phyloP scores from a whole-genome alignment of 2,329 filamentous ascomycete species.

The Exophiala sp. region DNA sequence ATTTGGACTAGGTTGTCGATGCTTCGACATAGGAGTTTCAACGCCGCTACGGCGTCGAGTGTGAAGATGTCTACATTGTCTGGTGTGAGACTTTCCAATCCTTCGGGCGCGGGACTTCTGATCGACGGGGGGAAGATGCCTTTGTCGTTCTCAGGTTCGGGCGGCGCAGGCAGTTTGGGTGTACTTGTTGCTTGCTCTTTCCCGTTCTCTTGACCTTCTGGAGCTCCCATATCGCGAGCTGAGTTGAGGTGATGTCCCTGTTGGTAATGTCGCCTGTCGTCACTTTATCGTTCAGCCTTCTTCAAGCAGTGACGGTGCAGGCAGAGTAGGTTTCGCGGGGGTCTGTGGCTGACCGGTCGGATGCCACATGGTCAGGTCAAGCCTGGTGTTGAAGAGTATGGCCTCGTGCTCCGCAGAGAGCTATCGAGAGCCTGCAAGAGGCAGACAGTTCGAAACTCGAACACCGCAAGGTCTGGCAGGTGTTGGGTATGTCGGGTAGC shows the following conservation, averaged over 20 bases:
- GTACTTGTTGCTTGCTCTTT: constrained; percentile 14
- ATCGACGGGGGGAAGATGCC: constrained; percentile 27
- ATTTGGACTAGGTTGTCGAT: constrained; percentile 49
- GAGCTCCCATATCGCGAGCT: constrained; percentile 18
- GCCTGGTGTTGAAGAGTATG: no score
- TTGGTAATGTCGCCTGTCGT: not conserved
- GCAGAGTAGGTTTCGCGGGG: constrained; percentile 4
- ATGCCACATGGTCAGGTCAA: constrained; percentile 23
- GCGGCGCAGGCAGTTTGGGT: constrained; percentile 22
- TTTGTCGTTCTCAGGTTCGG: constrained; percentile 28
- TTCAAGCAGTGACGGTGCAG: constrained; percentile 13
- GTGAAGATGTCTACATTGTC: constrained; percentile 61
- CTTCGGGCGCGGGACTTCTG: constrained; percentile 34
- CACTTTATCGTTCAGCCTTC: constrained; percentile 1
- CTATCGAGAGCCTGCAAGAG: not conserved
- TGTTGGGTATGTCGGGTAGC: no score
- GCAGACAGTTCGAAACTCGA: not conserved
- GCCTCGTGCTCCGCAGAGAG: constrained; percentile 10
- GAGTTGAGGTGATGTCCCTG: no score
- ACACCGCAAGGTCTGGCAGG: no score
- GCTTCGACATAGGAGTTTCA: constrained; percentile 69
- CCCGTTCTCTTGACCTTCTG: constrained; percentile 9
- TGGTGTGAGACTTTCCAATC: constrained; percentile 28
- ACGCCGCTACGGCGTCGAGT: constrained; percentile 64
- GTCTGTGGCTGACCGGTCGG: constrained; percentile 10